These are phyloP conservation scores for Leccinum sublutescens DNA, from an alignment of 768 basidiomycete genomes.

Conservation along the genomic window DNA sequence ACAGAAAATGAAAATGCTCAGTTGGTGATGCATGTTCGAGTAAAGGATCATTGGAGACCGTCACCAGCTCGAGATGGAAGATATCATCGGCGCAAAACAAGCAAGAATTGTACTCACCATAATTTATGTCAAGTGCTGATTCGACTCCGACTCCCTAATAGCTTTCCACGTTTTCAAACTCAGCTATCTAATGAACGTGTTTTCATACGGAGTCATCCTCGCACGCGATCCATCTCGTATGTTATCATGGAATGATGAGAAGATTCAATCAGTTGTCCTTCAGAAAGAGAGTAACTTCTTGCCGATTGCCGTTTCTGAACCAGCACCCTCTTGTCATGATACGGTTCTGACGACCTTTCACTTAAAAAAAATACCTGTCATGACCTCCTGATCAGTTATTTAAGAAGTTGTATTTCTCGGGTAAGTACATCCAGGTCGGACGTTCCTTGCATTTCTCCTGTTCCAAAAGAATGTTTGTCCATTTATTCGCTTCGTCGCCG, in stretches of 20 bases:
- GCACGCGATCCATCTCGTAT: too few species aligned
- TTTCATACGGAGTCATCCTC: too few species aligned
- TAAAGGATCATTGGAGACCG: constrained; percentile 60
- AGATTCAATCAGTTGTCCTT: too few species aligned
- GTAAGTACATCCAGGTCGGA: background rate
- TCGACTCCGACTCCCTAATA: background rate
- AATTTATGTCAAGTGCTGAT: background rate
- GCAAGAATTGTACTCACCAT: constrained; percentile 33
- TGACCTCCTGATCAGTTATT: too few species aligned
- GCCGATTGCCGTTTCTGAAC: too few species aligned
- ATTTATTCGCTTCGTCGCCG: too few species aligned
- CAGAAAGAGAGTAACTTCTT: too few species aligned
- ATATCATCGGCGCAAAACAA: constrained; percentile 50
- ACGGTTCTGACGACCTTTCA: too few species aligned
- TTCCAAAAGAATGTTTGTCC: too few species aligned
- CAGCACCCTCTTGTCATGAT: too few species aligned
- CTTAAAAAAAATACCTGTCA: too few species aligned
- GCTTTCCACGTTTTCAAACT: background rate
- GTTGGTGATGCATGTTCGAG: constrained; percentile 78
- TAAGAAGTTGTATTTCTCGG: background rate
- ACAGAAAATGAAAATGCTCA: constrained; percentile 35
- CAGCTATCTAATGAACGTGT: background rate
- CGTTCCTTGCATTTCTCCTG: background rate
- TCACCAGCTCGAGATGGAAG: constrained; percentile 76
- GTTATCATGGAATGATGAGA: too few species aligned